Evolutionary conservation across 106 monocot genomes (phyloP).

Genomic region (Narthecium ossifragum): DNA sequence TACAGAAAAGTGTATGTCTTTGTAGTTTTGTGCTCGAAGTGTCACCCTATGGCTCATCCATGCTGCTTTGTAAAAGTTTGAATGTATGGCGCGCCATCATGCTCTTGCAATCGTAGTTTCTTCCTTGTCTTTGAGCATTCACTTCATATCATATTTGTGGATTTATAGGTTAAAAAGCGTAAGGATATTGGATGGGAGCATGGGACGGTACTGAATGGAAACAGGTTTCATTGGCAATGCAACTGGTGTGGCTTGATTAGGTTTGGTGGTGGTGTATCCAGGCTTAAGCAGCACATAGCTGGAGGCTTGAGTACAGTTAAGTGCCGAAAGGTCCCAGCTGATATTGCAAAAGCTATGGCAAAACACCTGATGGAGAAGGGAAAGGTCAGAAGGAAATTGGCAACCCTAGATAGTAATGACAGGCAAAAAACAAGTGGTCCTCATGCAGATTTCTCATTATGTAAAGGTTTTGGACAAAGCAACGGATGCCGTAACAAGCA

Average conservation of each 20-base stretch:
- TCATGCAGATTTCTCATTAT: not conserved
- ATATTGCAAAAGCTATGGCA: slow-evolving; percentile 20
- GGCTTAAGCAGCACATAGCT: slow-evolving; percentile 47
- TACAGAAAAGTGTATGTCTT: too few relatives aligned
- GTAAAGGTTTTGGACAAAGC: not conserved
- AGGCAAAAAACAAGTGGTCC: not conserved
- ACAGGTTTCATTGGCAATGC: slow-evolving; percentile 44
- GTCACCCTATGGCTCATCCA: too few relatives aligned
- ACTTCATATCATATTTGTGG: not conserved
- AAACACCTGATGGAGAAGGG: slow-evolving; percentile 8
- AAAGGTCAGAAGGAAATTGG: not conserved
- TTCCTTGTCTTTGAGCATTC: too few relatives aligned
- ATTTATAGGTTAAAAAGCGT: slow-evolving; percentile 17
- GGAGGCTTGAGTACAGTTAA: slow-evolving; percentile 11
- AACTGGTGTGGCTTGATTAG: slow-evolving; percentile 38
- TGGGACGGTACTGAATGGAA: slow-evolving; percentile 32
- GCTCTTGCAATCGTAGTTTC: too few relatives aligned
- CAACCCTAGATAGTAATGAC: not conserved
- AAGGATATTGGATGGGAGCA: slow-evolving; percentile 46
- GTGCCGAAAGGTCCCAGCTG: slow-evolving; percentile 28
- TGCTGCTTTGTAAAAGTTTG: too few relatives aligned
- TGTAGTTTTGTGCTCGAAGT: too few relatives aligned
- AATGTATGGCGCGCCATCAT: too few relatives aligned
- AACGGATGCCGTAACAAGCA: too few relatives aligned
- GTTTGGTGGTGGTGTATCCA: slow-evolving; percentile 43